Conservation (phyloP, 371 early-diverging fungal genomes). For the Conidiobolus incongruus region DNA sequence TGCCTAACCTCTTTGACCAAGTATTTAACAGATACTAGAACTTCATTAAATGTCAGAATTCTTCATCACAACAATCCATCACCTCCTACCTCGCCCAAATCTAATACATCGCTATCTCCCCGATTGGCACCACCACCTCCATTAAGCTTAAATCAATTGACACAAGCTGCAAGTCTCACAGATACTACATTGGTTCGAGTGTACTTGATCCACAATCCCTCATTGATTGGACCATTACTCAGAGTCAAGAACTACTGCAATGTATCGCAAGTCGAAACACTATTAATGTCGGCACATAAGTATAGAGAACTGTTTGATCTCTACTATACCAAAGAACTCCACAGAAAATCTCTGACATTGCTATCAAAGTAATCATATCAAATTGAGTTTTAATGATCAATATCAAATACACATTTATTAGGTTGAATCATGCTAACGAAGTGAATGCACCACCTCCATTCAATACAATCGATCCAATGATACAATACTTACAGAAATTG, state of each 20-base stretch:
- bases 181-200: constrained; percentile 77
- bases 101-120: too few relatives aligned
- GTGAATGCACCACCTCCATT: constrained; percentile 11
- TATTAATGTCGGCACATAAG: constrained; percentile 44
- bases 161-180: constrained; percentile 24
- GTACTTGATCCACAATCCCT: constrained; percentile 50
- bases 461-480: constrained; percentile 34
- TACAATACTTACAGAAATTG: constrained; percentile 50
- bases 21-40: constrained; percentile 45
- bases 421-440: too few relatives aligned
- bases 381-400: too few relatives aligned
- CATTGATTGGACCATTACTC: constrained; percentile 65
- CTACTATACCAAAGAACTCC: constrained; percentile 69
- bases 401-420: too few relatives aligned
- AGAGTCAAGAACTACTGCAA: constrained; percentile 75
- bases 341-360: constrained; percentile 63
- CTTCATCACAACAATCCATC: too few relatives aligned
- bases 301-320: constrained; percentile 71
- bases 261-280: constrained; percentile 49
- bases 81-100: too few relatives aligned
- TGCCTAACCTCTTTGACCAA: too few relatives aligned
- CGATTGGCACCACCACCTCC: too few relatives aligned
- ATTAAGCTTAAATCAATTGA: too few relatives aligned
- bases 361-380: constrained; percentile 24
- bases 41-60: too few relatives aligned